Conservation (phyloP, 1,284 basidiomycete species). For the Naganishia sp. region DNA sequence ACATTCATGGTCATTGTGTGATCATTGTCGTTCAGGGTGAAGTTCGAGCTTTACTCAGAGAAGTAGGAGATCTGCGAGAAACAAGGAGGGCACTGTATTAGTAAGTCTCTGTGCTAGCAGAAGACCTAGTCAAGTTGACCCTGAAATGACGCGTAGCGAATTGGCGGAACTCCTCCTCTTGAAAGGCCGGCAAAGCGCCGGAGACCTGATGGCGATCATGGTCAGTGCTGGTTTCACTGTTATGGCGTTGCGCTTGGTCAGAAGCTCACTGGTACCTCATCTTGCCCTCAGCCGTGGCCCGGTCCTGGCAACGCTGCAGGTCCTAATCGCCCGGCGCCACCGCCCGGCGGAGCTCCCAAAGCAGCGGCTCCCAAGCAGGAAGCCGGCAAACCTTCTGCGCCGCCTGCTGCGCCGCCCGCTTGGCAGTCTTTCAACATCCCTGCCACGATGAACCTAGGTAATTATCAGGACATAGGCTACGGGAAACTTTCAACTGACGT, state of each 20-base stretch:
- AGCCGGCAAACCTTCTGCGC: conserved; percentile 18
- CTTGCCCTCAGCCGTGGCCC: conserved; percentile 12
- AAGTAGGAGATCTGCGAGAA: conserved; percentile 52
- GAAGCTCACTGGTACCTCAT: not conserved
- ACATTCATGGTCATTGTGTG: not conserved
- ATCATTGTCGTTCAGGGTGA: conserved; percentile 39
- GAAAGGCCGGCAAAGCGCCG: conserved; percentile 51
- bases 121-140: not conserved
- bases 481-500: not conserved
- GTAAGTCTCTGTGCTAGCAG: conserved; percentile 35
- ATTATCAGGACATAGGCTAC: not conserved
- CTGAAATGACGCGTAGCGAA: conserved; percentile 36
- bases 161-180: conserved; percentile 51
- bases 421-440: conserved; percentile 34
- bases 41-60: conserved; percentile 50
- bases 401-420: conserved; percentile 27
- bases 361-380: conserved; percentile 22
- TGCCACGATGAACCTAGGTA: conserved; percentile 32
- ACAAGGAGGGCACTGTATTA: conserved; percentile 51
- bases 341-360: conserved; percentile 19
- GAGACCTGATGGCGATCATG: conserved; percentile 53
- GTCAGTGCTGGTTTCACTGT: not conserved
- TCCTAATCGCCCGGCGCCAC: conserved; percentile 24
- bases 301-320: conserved; percentile 20
- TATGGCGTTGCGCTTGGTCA: not conserved